phyloP scores from a whole-genome alignment of 352 stramenopile species.

The Peronosclerospora sorghi region DNA sequence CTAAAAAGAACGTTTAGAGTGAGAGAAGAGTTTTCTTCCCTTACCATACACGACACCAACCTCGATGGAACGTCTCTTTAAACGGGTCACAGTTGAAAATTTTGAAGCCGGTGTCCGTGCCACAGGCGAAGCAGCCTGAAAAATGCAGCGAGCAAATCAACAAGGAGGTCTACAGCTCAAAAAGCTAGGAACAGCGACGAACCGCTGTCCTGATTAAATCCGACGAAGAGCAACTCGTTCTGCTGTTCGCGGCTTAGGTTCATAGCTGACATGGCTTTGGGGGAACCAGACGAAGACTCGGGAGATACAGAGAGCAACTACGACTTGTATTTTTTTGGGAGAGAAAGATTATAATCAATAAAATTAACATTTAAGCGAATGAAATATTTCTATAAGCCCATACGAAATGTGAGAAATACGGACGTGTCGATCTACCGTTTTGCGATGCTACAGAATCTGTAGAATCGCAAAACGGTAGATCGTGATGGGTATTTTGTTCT shows the following conservation, averaged over 20 bases:
- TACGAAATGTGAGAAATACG: too few relatives aligned
- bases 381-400: too few relatives aligned
- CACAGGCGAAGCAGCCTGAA: conserved; percentile 88
- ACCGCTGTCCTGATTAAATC: conserved; percentile 93
- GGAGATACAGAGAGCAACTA: conserved; percentile 45
- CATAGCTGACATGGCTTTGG: conserved; percentile 48
- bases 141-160: neutral
- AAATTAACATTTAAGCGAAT: too few relatives aligned
- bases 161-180: neutral
- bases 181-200: neutral
- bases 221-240: conserved; percentile 90
- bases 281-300: conserved; percentile 67
- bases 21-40: too few relatives aligned
- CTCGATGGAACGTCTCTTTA: conserved; percentile 93
- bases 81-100: conserved; percentile 98
- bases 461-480: too few relatives aligned
- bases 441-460: too few relatives aligned
- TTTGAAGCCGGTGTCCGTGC: conserved; percentile 94
- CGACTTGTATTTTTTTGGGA: too few relatives aligned
- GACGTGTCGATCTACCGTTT: too few relatives aligned
- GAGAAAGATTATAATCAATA: too few relatives aligned
- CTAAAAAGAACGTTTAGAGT: conserved; percentile 13
- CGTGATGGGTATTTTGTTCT: too few relatives aligned
- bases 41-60: conserved; percentile 16
- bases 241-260: conserved; percentile 82